These are phyloP conservation scores for Prunus persica DNA, from an alignment of 306 rosid species.

Conservation along the genomic window DNA sequence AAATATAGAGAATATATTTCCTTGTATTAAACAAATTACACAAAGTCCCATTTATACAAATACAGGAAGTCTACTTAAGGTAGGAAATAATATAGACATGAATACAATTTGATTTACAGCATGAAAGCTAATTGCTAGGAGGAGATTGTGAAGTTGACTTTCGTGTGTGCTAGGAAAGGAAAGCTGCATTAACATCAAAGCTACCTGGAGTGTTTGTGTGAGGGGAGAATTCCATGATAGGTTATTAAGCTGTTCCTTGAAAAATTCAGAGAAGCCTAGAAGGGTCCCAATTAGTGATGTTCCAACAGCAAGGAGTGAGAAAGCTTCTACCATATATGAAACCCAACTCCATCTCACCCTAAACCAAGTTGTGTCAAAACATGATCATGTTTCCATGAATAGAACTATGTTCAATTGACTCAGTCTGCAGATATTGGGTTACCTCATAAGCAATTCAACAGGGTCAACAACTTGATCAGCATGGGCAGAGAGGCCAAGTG, in stretches of 20 bases:
- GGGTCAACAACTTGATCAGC: constrained; percentile 55
- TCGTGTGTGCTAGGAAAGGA: no score
- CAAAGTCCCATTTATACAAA: no score
- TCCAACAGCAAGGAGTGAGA: constrained; percentile 69
- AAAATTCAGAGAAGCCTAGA: constrained; percentile 64
- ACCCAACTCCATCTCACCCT: constrained; percentile 59
- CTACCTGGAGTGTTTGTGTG: constrained; percentile 25
- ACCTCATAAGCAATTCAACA: constrained; percentile 63
- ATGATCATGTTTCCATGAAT: not conserved
- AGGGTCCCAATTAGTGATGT: constrained; percentile 70
- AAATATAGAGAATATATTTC: no score
- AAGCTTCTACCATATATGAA: constrained; percentile 67
- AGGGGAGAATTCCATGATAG: constrained; percentile 27
- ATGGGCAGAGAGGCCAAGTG: constrained; percentile 50
- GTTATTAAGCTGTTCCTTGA: constrained; percentile 60
- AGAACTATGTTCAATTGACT: not conserved
- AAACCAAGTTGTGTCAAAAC: not conserved
- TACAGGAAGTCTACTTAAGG: no score
- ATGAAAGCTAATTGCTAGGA: no score
- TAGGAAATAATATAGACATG: no score
- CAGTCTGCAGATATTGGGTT: not conserved
- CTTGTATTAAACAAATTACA: no score
- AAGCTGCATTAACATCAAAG: not conserved
- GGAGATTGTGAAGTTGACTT: no score
- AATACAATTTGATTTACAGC: no score